Evolutionary conservation across 805 yeast genomes (phyloP).

Genomic region (Middelhovenomyces tepae): DNA sequence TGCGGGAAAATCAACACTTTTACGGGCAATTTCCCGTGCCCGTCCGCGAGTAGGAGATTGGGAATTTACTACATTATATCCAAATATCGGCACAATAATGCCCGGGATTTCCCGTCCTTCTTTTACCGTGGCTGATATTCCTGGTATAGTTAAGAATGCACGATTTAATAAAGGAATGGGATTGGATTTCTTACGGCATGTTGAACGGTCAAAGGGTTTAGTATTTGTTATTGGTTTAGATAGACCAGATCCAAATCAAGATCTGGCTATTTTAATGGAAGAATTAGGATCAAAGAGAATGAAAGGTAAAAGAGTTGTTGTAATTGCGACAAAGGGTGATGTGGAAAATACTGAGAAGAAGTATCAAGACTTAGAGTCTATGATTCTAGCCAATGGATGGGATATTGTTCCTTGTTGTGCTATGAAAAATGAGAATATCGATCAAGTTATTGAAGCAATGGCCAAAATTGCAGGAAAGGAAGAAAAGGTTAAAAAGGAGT

Average conservation of each 20-base stretch:
- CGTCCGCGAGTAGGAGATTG: constrained; percentile 90
- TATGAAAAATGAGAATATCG: constrained; percentile 58
- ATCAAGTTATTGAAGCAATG: constrained; percentile 62
- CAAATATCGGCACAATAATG: constrained; percentile 81
- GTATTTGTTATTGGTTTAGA: constrained; percentile 82
- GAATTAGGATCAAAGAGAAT: constrained; percentile 67
- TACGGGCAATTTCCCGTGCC: constrained; percentile 82
- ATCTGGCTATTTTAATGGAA: constrained; percentile 48
- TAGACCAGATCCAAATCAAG: constrained; percentile 51
- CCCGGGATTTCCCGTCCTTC: constrained; percentile 42
- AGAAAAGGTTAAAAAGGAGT: neutral
- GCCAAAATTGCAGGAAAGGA: constrained; percentile 26
- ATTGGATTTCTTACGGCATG: constrained; percentile 80
- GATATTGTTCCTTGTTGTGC: constrained; percentile 82
- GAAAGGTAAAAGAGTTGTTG: constrained; percentile 51
- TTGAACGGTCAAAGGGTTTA: constrained; percentile 84
- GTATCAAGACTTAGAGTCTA: constrained; percentile 37
- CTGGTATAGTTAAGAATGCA: constrained; percentile 91
- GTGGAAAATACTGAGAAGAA: constrained; percentile 43
- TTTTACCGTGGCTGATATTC: constrained; percentile 95
- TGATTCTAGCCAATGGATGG: constrained; percentile 46
- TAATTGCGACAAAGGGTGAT: constrained; percentile 95
- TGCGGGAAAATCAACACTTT: constrained; percentile 88
- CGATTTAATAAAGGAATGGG: constrained; percentile 85
- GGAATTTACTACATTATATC: constrained; percentile 92